phyloP scores from a whole-genome alignment of 78 protist species.

The Dictyostelium purpureum region DNA sequence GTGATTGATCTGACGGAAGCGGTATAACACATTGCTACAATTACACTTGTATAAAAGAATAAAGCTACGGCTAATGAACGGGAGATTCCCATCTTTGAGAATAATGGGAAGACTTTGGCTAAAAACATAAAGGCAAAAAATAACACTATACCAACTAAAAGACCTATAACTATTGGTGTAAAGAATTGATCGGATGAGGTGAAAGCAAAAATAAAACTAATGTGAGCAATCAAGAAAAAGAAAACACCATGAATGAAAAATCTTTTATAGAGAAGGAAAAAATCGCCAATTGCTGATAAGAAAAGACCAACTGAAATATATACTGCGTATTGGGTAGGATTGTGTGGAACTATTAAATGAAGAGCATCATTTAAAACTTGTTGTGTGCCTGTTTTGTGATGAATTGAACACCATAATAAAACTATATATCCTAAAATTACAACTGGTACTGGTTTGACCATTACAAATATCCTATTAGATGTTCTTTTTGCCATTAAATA shows the following conservation, averaged over 20 bases:
- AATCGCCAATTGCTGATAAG: conserved; percentile 67
- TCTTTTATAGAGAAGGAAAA: conserved; percentile 26
- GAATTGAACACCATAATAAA: conserved; percentile 63
- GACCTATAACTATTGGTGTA: conserved; percentile 15
- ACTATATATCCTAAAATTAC: conserved; percentile 64
- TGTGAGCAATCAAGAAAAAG: conserved; percentile 60
- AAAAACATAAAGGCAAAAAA: conserved; percentile 57
- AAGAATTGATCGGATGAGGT: conserved; percentile 46
- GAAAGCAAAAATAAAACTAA: conserved; percentile 54
- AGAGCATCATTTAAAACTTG: background rate
- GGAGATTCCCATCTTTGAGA: background rate
- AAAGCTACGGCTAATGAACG: conserved; percentile 14
- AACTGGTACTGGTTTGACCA: conserved; percentile 63
- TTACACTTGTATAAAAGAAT: conserved; percentile 52
- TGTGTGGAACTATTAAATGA: conserved; percentile 51
- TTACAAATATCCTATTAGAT: background rate
- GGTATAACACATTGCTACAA: conserved; percentile 69
- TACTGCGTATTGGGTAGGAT: conserved; percentile 49
- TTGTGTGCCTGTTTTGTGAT: background rate
- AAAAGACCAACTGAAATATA: conserved; percentile 52
- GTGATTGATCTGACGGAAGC: conserved; percentile 47
- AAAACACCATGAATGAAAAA: conserved; percentile 42
- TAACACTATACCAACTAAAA: conserved; percentile 2
- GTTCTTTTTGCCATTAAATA: conserved; percentile 56
- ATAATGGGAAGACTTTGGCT: conserved; percentile 51